phyloP scores from a whole-genome alignment of 1,284 basidiomycete species.

The Amylostereum areolatum region DNA sequence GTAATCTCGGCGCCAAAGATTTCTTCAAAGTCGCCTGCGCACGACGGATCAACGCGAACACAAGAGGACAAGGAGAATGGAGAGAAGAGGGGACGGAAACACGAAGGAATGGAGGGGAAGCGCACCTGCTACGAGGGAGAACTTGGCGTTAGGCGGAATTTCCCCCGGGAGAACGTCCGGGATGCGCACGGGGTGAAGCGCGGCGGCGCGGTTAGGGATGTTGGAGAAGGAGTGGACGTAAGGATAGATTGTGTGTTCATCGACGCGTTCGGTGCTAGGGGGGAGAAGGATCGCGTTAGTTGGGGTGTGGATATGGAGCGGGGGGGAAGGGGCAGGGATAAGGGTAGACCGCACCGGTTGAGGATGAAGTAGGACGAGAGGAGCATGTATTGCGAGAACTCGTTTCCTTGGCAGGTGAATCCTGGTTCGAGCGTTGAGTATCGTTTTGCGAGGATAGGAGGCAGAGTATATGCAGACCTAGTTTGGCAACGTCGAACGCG shows the following conservation, averaged over 20 bases:
- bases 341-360: slow-evolving; percentile 48
- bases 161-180: slow-evolving; percentile 82
- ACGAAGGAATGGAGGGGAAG: slow-evolving; percentile 14
- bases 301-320: no score
- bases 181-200: slow-evolving; percentile 65
- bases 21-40: slow-evolving; percentile 83
- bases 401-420: slow-evolving; percentile 86
- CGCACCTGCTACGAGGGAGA: slow-evolving; percentile 77
- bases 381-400: slow-evolving; percentile 93
- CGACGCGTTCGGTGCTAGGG: slow-evolving; percentile 20
- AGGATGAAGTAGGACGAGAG: slow-evolving; percentile 79
- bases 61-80: not conserved
- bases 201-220: slow-evolving; percentile 46
- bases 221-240: slow-evolving; percentile 92
- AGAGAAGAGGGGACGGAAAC: slow-evolving; percentile 9
- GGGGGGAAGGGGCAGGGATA: no score
- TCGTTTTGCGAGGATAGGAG: not conserved
- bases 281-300: no score
- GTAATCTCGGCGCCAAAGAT: slow-evolving; percentile 63
- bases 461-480: slow-evolving; percentile 43
- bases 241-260: slow-evolving; percentile 76
- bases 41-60: not conserved
- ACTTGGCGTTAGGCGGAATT: slow-evolving; percentile 58
- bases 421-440: slow-evolving; percentile 38
- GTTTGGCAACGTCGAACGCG: slow-evolving; percentile 78